Conservation (phyloP, 2,329 filamentous ascomycete genomes). For the Apiospora koreana region DNA sequence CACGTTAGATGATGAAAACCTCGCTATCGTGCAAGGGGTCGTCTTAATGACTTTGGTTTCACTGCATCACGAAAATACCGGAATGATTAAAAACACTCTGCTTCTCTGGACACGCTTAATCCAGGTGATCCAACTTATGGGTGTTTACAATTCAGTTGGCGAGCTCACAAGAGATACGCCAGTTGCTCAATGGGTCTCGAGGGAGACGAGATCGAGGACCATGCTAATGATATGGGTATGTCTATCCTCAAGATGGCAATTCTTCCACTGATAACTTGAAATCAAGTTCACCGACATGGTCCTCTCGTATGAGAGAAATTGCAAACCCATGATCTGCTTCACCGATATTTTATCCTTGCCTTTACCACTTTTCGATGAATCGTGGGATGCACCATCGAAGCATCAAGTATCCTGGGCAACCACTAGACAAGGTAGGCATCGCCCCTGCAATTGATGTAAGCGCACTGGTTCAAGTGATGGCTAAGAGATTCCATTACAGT, state of each 20-base stretch:
- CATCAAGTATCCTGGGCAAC: background rate
- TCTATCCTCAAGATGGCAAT: background rate
- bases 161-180: background rate
- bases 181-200: background rate
- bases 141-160: background rate
- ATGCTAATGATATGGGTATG: background rate
- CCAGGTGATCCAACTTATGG: background rate
- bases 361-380: background rate
- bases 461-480: accelerated
- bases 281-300: background rate
- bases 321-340: background rate
- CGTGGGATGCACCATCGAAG: background rate
- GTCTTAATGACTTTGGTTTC: background rate
- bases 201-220: background rate
- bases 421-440: background rate
- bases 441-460: background rate
- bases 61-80: background rate
- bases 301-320: background rate
- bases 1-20: background rate
- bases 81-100: background rate
- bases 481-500: background rate
- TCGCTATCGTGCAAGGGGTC: background rate
- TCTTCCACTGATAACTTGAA: background rate
- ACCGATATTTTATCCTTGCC: background rate
- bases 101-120: background rate